Conservation (phyloP, 148 eudicot species). For the Talinum fruticosum region DNA sequence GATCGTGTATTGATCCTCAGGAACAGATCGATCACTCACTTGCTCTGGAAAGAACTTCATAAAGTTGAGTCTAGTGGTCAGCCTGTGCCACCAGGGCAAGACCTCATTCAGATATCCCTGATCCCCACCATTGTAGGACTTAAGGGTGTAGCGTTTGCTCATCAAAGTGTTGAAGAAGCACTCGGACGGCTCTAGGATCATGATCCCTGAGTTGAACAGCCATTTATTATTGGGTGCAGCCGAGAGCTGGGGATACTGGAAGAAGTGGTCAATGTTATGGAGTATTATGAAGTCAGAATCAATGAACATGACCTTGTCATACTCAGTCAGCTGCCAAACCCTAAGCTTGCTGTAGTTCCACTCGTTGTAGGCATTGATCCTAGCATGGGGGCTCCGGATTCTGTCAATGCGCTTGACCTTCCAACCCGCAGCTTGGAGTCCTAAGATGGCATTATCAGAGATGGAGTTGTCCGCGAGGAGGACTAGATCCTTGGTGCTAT, state of each 20-base stretch:
- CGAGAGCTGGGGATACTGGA: slow-evolving; percentile 51
- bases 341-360: slow-evolving; percentile 84
- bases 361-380: slow-evolving; percentile 45
- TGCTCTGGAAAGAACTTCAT: slow-evolving; percentile 38
- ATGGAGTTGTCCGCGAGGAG: slow-evolving; percentile 59
- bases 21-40: slow-evolving; percentile 19
- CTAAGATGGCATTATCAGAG: slow-evolving; percentile 40
- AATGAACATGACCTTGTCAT: slow-evolving; percentile 61
- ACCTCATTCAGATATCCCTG: slow-evolving; percentile 76
- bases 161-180: slow-evolving; percentile 54
- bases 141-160: slow-evolving; percentile 30
- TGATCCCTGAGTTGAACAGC: slow-evolving; percentile 68
- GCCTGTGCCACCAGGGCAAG: slow-evolving; percentile 70
- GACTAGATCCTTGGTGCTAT: slow-evolving; percentile 61
- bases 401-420: slow-evolving; percentile 45
- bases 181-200: slow-evolving; percentile 65
- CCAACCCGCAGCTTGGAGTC: slow-evolving; percentile 64
- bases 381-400: slow-evolving; percentile 53
- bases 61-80: slow-evolving; percentile 36
- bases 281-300: slow-evolving; percentile 61
- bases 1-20: slow-evolving; percentile 38
- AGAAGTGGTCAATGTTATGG: slow-evolving; percentile 51
- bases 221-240: slow-evolving; percentile 43
- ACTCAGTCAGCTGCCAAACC: slow-evolving; percentile 58
- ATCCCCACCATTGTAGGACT: slow-evolving; percentile 77